phyloP scores from a whole-genome alignment of 192 early-diverging fungal species.

The Radiomyces spectabilis region DNA sequence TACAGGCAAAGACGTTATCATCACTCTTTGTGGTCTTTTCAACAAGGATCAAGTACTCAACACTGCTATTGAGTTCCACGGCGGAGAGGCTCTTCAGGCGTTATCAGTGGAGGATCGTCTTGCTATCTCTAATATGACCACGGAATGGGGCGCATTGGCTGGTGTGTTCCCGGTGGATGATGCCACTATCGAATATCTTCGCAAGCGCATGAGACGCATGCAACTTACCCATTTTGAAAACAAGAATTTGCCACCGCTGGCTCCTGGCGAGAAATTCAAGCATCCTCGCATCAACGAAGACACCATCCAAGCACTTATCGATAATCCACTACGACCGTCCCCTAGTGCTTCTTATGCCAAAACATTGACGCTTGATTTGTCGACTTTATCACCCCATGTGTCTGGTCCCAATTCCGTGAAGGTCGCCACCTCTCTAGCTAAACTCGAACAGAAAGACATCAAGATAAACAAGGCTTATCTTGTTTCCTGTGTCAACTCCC shows the following conservation, averaged over 20 bases:
- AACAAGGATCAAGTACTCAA: slow-evolving; percentile 95
- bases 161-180: slow-evolving; percentile 94
- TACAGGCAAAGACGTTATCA: slow-evolving; percentile 96
- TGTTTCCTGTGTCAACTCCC: slow-evolving; percentile 93
- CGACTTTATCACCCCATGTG: slow-evolving; percentile 80
- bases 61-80: slow-evolving; percentile 92
- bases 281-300: slow-evolving; percentile 53
- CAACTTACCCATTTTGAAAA: slow-evolving; percentile 44
- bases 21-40: slow-evolving; percentile 87
- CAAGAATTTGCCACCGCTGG: slow-evolving; percentile 33
- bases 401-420: slow-evolving; percentile 97
- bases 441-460: slow-evolving; percentile 67
- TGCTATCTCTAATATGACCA: slow-evolving; percentile 99
- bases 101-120: slow-evolving; percentile 86
- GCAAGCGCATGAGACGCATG: slow-evolving; percentile 49
- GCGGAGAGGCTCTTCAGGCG: slow-evolving; percentile 50
- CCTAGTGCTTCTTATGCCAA: slow-evolving; percentile 73
- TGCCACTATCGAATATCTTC: slow-evolving; percentile 63
- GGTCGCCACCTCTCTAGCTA: slow-evolving; percentile 70
- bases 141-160: slow-evolving; percentile 98
- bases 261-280: slow-evolving; percentile 35
- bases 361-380: slow-evolving; percentile 79
- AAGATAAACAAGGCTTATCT: slow-evolving; percentile 95
- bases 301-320: slow-evolving; percentile 31
- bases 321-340: slow-evolving; percentile 40